These are phyloP conservation scores for Dicorynia guianensis DNA, from an alignment of 306 rosid species.

Conservation along the genomic window DNA sequence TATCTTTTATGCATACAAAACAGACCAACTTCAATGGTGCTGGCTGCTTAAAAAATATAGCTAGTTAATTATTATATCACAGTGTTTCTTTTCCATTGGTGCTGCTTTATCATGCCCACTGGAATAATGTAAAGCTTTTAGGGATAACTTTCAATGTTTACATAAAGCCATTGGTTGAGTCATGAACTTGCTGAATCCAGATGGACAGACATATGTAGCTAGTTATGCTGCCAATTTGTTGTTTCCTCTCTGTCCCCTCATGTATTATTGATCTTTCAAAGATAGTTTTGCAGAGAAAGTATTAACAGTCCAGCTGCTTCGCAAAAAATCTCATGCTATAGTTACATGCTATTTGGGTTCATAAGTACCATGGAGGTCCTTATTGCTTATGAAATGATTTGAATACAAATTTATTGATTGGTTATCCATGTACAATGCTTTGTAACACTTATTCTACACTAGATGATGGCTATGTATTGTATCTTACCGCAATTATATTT, in stretches of 20 bases:
- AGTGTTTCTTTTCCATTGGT: neutral
- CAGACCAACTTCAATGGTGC: neutral
- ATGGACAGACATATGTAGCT: neutral
- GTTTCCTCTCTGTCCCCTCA: neutral
- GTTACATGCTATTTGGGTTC: neutral
- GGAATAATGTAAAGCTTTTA: neutral
- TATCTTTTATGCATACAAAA: conserved; percentile 20
- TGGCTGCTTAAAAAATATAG: neutral
- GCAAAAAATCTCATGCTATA: neutral
- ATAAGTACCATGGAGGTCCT: neutral
- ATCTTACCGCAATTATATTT: conserved; percentile 17
- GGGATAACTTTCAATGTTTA: neutral
- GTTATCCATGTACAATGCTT: conserved; percentile 11
- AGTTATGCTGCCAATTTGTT: neutral
- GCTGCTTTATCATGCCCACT: neutral
- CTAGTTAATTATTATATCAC: neutral
- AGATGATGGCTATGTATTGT: conserved; percentile 15
- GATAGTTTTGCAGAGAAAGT: neutral
- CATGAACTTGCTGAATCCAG: neutral
- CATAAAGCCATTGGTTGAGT: neutral
- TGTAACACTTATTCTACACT: conserved; percentile 24
- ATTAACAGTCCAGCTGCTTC: neutral
- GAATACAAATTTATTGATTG: neutral
- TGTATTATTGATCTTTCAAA: neutral
- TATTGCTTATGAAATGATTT: neutral